Evolutionary conservation across 1,284 basidiomycete genomes (phyloP), one percentile per base, ranked within the genome.

Genomic region (Melampsora larici-populina): DNA sequence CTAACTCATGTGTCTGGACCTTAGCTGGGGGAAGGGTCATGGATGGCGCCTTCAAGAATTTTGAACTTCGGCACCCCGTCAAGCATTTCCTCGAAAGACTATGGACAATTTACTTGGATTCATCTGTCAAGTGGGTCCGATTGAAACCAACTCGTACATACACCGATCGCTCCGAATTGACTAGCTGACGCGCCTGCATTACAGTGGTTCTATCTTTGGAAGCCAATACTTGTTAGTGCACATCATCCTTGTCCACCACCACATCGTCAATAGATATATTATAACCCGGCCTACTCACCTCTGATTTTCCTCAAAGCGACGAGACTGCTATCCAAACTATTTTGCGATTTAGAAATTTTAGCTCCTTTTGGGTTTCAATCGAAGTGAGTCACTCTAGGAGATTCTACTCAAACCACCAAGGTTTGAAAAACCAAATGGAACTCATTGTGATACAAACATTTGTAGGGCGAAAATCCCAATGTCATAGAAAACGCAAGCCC

Each of bases 321-420:
- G 51, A 68, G 40, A 31, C 15, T 29, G 73, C 73, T 26, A 75
- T 75, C 13, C 9, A n/a, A 26, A 64, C 58, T 21, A 18, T 75
- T 24, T 64, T 66, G 13, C 64, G 73, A 24, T 58, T 62, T 49
- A 29, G 55, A 67, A 40, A 66, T 40, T 75, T 75, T 26, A 29
- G 58, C 63, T 58, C 66, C 40, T 77, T 77, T 49, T 65, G 55
- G n/a, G 66, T 77, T 55, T 65, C 74, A 5, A 8, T 77, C 0
- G 74, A 77, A 26, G 74, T 64, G 15, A 77, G 64, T 6, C 43
- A 68, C 18, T 55, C 74, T 17, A 46, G 21, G n/a, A 70, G 55
- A 48, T 33, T 31, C 15, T 51, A 13, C n/a, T 51, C 48, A 15
- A 15, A 2, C n/a, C 48, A 13, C 2, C 48, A 1, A n/a, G 48